Evolutionary conservation across 2,329 filamentous ascomycete genomes (phyloP).

Genomic region (Aspergillus floridensis): DNA sequence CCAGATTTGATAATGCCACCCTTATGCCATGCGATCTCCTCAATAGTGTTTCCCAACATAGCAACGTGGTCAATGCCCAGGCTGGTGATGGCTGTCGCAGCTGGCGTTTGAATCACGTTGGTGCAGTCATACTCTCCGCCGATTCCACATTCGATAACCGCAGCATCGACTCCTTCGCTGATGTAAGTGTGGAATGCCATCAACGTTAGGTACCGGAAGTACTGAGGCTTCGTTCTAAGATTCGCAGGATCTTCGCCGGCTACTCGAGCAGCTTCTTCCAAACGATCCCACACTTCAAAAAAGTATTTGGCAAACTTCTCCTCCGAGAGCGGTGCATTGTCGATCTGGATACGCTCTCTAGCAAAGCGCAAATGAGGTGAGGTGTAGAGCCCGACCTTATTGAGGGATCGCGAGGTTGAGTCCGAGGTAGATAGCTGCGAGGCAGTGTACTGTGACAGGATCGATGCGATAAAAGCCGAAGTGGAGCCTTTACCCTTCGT

Average conservation of each 20-base stretch:
- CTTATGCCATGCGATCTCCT: constrained; percentile 90
- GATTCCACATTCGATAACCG: constrained; percentile 89
- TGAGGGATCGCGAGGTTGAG: constrained; percentile 33
- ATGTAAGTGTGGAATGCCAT: constrained; percentile 84
- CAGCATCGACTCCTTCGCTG: constrained; percentile 69
- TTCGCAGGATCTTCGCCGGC: constrained; percentile 53
- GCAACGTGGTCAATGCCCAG: constrained; percentile 81
- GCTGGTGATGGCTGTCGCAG: constrained; percentile 71
- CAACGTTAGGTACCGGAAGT: constrained; percentile 88
- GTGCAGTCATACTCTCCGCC: constrained; percentile 92
- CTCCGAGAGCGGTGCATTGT: constrained; percentile 68
- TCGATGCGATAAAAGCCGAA: constrained; percentile 76
- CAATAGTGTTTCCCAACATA: constrained; percentile 74
- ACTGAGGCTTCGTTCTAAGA: constrained; percentile 71
- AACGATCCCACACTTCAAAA: constrained; percentile 76
- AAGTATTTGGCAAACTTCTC: constrained; percentile 72
- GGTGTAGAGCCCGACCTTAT: constrained; percentile 74
- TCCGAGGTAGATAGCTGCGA: constrained; percentile 30
- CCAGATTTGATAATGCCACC: constrained; percentile 76
- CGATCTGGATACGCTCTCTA: constrained; percentile 78
- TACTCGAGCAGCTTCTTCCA: constrained; percentile 54
- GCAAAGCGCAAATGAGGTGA: constrained; percentile 82
- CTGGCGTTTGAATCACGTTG: constrained; percentile 73
- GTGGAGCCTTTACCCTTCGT: constrained; percentile 95
- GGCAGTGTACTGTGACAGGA: constrained; percentile 63